A percentile compares a stretch with the other conserved stretches of the same genome.
phyloP scores from a whole-genome alignment of 2,329 filamentous ascomycete genomes.

The Cladosporium cucumerinum region DNA sequence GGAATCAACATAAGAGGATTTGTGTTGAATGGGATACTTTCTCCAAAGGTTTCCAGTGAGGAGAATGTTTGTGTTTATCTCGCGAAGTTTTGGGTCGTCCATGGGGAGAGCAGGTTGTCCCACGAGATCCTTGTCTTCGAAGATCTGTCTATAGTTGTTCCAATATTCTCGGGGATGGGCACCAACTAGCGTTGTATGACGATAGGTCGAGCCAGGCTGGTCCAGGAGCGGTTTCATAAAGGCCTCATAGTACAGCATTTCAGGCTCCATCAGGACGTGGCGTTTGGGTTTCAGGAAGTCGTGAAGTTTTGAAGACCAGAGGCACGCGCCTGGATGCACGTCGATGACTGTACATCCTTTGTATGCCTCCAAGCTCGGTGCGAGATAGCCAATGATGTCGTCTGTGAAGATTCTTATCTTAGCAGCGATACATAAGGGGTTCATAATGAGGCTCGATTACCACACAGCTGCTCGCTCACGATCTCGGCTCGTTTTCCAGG shows the following conservation, averaged over 20 bases:
- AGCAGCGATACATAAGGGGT: neutral
- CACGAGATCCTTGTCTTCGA: constrained; percentile 49
- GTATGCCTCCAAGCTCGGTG: constrained; percentile 64
- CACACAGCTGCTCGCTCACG: constrained; percentile 43
- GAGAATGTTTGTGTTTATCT: constrained; percentile 69
- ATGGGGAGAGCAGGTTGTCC: constrained; percentile 44
- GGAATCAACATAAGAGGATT: neutral
- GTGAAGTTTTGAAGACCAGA: constrained; percentile 77
- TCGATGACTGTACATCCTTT: constrained; percentile 77
- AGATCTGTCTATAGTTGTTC: constrained; percentile 48
- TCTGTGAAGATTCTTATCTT: constrained; percentile 44
- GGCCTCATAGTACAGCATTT: constrained; percentile 55
- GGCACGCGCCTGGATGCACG: constrained; percentile 72
- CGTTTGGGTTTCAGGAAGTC: constrained; percentile 70
- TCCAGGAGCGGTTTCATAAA: constrained; percentile 54
- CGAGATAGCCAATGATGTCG: constrained; percentile 68
- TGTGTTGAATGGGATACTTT: neutral
- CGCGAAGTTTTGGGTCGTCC: constrained; percentile 41
- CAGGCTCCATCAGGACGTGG: constrained; percentile 79
- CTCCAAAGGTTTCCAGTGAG: constrained; percentile 40
- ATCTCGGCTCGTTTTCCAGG: constrained; percentile 27
- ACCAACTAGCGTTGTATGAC: constrained; percentile 37
- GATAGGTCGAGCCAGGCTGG: constrained; percentile 46
- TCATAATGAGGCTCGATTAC: neutral
- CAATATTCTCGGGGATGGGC: constrained; percentile 23